Evolutionary conservation across 2,329 filamentous ascomycete species (phyloP).

Genomic region (Sarocladium kiliense): DNA sequence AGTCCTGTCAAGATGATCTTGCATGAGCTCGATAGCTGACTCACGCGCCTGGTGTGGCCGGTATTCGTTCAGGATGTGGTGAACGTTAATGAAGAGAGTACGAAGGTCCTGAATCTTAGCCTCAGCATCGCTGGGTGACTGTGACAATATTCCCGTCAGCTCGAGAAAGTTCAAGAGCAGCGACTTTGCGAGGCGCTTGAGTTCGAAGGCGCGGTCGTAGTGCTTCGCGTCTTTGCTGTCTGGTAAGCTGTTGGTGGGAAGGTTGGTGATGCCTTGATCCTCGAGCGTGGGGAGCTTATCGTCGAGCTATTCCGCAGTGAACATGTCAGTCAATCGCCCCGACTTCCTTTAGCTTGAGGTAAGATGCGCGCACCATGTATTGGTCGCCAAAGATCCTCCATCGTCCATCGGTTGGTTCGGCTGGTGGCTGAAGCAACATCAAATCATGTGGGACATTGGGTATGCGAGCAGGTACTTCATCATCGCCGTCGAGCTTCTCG

Average conservation of each 20-base stretch:
- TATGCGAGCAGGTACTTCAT: slow-evolving; percentile 23
- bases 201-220: slow-evolving; percentile 59
- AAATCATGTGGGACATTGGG: slow-evolving; percentile 64
- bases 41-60: slow-evolving; percentile 88
- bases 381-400: slow-evolving; percentile 71
- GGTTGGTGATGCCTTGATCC: slow-evolving; percentile 65
- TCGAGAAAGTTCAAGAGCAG: slow-evolving; percentile 86
- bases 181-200: slow-evolving; percentile 77
- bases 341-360: not conserved
- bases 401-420: slow-evolving; percentile 62
- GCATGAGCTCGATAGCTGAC: slow-evolving; percentile 81
- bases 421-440: slow-evolving; percentile 73
- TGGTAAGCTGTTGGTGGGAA: slow-evolving; percentile 38
- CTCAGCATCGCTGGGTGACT: slow-evolving; percentile 42
- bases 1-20: slow-evolving; percentile 71
- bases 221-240: slow-evolving; percentile 47
- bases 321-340: not conserved
- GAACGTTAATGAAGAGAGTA: slow-evolving; percentile 83
- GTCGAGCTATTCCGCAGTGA: slow-evolving; percentile 36
- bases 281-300: slow-evolving; percentile 63
- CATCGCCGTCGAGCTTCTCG: slow-evolving; percentile 20
- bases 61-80: slow-evolving; percentile 91
- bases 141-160: slow-evolving; percentile 52
- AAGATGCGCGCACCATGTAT: slow-evolving; percentile 42
- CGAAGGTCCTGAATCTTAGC: slow-evolving; percentile 74